Conservation (phyloP, 176 grass and related monocot genomes). For the Metroxylon sagu region DNA sequence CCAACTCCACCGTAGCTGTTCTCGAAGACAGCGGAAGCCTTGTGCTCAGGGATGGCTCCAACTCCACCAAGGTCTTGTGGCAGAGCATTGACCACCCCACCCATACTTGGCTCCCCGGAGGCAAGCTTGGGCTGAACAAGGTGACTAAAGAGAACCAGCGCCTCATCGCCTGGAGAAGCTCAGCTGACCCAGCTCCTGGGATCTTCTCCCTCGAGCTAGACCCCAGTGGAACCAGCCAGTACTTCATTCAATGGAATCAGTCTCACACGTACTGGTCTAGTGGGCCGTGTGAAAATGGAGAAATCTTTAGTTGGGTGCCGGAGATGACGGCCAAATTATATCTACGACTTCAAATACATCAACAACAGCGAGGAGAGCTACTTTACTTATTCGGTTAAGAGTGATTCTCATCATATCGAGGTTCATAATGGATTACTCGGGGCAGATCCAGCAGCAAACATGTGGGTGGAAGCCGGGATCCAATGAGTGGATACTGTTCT, state of each 20-base stretch:
- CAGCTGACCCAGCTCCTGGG: slow-evolving; percentile 41
- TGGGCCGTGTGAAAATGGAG: slow-evolving; percentile 35
- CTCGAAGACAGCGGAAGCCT: too few species aligned
- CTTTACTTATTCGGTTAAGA: slow-evolving; percentile 25
- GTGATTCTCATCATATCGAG: not conserved
- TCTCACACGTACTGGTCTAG: slow-evolving; percentile 37
- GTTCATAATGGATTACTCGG: slow-evolving; percentile 19
- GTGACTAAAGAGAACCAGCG: too few species aligned
- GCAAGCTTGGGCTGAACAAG: too few species aligned
- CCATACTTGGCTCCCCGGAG: too few species aligned
- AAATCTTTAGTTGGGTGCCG: slow-evolving; percentile 38
- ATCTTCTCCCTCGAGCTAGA: slow-evolving; percentile 60
- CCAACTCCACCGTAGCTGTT: too few species aligned
- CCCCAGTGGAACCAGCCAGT: slow-evolving; percentile 49
- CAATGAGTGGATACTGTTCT: slow-evolving; percentile 8
- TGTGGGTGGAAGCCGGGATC: not conserved
- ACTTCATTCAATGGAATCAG: slow-evolving; percentile 71
- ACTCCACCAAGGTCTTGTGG: too few species aligned
- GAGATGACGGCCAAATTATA: slow-evolving; percentile 39
- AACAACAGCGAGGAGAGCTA: not conserved
- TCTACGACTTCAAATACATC: slow-evolving; percentile 41
- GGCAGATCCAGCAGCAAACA: not conserved
- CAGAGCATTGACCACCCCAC: too few species aligned
- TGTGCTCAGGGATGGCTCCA: too few species aligned
- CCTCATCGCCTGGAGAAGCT: slow-evolving; percentile 24